Evolutionary conservation across 768 basidiomycete species (phyloP).

Genomic region (Auriscalpium orientale): DNA sequence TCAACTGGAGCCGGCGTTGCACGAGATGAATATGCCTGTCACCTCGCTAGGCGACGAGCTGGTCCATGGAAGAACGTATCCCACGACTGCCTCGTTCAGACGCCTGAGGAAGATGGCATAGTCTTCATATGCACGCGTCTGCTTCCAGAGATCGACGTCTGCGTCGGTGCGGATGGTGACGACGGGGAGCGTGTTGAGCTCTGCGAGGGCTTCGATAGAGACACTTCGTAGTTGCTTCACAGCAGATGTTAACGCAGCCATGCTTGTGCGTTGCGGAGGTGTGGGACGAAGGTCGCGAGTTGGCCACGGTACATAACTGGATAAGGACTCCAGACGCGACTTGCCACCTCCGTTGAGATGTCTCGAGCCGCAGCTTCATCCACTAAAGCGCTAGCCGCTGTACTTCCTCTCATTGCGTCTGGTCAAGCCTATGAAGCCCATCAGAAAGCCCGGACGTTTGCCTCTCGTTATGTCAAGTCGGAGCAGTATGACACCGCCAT

Average conservation of each 20-base stretch:
- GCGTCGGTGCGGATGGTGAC: constrained; percentile 62
- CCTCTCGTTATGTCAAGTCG: constrained; percentile 78
- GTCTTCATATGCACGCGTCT: constrained; percentile 62
- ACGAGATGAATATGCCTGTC: not conserved
- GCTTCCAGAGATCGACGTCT: constrained; percentile 68
- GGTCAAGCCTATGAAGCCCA: constrained; percentile 87
- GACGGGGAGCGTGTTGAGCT: constrained; percentile 26
- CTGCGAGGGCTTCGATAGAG: not conserved
- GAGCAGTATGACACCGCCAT: constrained; percentile 80
- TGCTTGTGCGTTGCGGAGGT: no score
- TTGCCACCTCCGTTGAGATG: not conserved
- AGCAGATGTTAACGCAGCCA: not conserved
- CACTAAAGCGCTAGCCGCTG: constrained; percentile 64
- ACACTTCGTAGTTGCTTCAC: not conserved
- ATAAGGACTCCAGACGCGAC: no score
- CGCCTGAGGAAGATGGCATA: constrained; percentile 70
- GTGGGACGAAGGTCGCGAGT: no score
- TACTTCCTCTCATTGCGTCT: constrained; percentile 60
- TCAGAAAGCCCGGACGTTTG: constrained; percentile 94
- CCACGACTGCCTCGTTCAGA: constrained; percentile 72
- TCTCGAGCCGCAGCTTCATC: constrained; percentile 29
- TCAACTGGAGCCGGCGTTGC: constrained; percentile 2
- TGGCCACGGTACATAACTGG: no score
- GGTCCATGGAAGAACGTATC: constrained; percentile 42
- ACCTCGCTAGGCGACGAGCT: constrained; percentile 20